Conservation (phyloP, 2,329 filamentous ascomycete genomes). For the Acrocalymma vagum region DNA sequence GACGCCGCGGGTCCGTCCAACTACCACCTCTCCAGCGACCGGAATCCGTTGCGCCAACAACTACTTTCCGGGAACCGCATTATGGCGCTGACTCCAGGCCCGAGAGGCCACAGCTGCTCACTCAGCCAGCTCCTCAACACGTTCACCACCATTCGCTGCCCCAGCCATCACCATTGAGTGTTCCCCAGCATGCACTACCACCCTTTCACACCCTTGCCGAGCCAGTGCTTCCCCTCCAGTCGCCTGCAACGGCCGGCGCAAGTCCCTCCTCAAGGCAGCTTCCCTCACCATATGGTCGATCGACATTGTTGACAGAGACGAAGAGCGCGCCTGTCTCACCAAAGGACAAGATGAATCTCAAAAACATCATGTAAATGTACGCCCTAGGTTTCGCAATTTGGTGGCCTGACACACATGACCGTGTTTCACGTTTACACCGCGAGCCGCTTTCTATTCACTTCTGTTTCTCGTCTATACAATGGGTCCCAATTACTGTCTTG, state of each 20-base stretch:
- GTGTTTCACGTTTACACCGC: no score
- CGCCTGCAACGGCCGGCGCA: slow-evolving; percentile 23
- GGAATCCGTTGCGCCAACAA: slow-evolving; percentile 25
- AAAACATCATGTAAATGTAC: slow-evolving; percentile 41
- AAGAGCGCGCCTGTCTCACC: slow-evolving; percentile 45
- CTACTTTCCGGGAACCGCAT: slow-evolving; percentile 33
- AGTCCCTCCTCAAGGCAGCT: slow-evolving; percentile 43
- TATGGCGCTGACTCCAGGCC: slow-evolving; percentile 28
- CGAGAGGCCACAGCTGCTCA: slow-evolving; percentile 40
- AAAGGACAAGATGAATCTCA: slow-evolving; percentile 43
- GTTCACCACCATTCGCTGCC: slow-evolving; percentile 43
- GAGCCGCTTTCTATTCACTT: no score
- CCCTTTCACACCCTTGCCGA: slow-evolving; percentile 43
- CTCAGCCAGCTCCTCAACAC: slow-evolving; percentile 38
- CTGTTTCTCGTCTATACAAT: no score
- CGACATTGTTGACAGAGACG: slow-evolving; percentile 26
- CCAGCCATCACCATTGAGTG: slow-evolving; percentile 29
- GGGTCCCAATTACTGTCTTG: no score
- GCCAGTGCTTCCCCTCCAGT: slow-evolving; percentile 34
- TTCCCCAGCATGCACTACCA: slow-evolving; percentile 39
- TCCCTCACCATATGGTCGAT: slow-evolving; percentile 36
- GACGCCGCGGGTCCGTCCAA: slow-evolving; percentile 41
- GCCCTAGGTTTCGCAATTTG: no score
- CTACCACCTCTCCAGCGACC: slow-evolving; percentile 40
- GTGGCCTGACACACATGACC: no score